Percentiles rank a stretch among this genome's conserved stretches.
Evolutionary conservation across 2,329 filamentous ascomycete species (phyloP).

Genomic region (Trichophyton rubrum): DNA sequence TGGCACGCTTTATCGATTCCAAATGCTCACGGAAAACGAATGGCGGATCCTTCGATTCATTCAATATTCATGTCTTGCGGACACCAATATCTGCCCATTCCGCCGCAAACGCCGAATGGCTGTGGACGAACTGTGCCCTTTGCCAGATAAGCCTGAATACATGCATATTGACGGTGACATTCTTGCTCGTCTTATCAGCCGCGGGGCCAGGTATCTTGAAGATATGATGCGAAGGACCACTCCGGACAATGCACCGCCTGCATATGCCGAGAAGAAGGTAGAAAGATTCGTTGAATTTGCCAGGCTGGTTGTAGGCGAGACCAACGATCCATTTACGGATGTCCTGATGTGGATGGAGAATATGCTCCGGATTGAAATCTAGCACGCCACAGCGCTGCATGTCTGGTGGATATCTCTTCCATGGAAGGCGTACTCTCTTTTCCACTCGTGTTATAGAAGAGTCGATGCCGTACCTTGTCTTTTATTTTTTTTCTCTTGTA

Average conservation of each 20-base stretch:
- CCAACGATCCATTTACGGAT: slow-evolving; percentile 17
- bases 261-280: slow-evolving; percentile 18
- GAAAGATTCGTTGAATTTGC: slow-evolving; percentile 40
- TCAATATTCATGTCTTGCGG: slow-evolving; percentile 51
- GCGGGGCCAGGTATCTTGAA: slow-evolving; percentile 23
- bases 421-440: not conserved
- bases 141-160: slow-evolving; percentile 30
- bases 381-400: slow-evolving; percentile 25
- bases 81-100: slow-evolving; percentile 40
- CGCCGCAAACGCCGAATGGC: slow-evolving; percentile 21
- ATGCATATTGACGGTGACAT: slow-evolving; percentile 60
- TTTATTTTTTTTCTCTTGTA: not conserved
- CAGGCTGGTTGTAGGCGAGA: slow-evolving; percentile 34
- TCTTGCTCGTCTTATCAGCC: slow-evolving; percentile 42
- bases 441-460: not conserved
- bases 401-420: not conserved
- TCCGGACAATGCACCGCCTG: not conserved
- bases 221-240: slow-evolving; percentile 19
- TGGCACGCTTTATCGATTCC: slow-evolving; percentile 58
- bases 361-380: slow-evolving; percentile 19
- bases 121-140: slow-evolving; percentile 29
- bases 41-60: slow-evolving; percentile 61
- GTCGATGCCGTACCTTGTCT: not conserved
- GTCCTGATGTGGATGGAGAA: slow-evolving; percentile 27
- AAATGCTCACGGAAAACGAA: slow-evolving; percentile 48